A percentile compares a stretch with the other conserved stretches of the same genome.
Conservation (phyloP, 768 basidiomycete species). For the Boletus bicolor region DNA sequence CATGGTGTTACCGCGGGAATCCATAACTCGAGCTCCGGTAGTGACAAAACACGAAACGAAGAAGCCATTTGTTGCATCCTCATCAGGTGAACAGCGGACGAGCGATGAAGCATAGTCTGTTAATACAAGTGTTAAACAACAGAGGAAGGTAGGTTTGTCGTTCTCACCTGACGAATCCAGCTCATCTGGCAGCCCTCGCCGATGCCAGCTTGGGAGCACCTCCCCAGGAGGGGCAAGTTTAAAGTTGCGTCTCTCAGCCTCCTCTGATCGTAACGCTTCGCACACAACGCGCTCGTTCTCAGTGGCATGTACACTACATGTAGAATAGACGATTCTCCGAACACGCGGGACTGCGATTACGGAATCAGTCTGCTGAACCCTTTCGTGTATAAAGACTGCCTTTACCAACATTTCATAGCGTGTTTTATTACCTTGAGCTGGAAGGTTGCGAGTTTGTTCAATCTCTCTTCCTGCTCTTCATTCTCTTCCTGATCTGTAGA, state of each 20-base stretch:
- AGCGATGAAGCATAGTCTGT: constrained; percentile 57
- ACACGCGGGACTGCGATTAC: constrained; percentile 63
- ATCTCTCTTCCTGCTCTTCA: constrained; percentile 58
- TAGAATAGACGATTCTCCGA: constrained; percentile 88
- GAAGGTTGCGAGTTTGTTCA: constrained; percentile 82
- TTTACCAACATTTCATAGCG: constrained; percentile 81
- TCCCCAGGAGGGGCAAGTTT: constrained; percentile 59
- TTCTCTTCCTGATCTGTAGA: constrained; percentile 54
- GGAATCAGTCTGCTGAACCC: constrained; percentile 8
- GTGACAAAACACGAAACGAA: constrained; percentile 91
- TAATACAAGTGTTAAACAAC: background rate
- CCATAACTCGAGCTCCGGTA: background rate
- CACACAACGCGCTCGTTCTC: constrained; percentile 94
- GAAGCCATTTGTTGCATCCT: constrained; percentile 93
- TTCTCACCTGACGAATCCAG: constrained; percentile 52
- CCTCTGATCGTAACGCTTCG: constrained; percentile 65
- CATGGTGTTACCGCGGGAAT: constrained; percentile 1
- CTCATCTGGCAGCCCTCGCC: constrained; percentile 72
- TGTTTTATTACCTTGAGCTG: constrained; percentile 90
- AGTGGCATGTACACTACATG: constrained; percentile 88
- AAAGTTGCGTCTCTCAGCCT: constrained; percentile 62
- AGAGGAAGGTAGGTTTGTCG: background rate
- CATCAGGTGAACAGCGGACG: constrained; percentile 72
- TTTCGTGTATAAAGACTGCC: constrained; percentile 19
- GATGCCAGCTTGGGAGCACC: constrained; percentile 78